These are phyloP conservation scores for Flaveria brownii DNA, from an alignment of 129 eudicot species.

Conservation along the genomic window DNA sequence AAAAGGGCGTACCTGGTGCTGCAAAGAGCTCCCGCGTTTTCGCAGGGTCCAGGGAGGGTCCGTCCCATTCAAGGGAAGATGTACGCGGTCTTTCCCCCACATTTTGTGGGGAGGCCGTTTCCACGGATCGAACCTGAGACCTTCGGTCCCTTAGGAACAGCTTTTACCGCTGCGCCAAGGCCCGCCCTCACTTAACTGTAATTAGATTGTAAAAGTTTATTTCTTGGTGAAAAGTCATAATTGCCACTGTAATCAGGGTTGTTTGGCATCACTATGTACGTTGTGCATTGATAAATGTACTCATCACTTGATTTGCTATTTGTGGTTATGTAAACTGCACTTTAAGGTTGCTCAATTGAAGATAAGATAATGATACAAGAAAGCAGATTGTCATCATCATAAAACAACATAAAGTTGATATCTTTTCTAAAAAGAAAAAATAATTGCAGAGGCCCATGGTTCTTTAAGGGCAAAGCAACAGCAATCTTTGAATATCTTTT, in stretches of 20 bases:
- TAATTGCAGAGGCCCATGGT: conserved; percentile 33
- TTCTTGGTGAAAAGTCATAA: conserved; percentile 31
- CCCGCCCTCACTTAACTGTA: conserved; percentile 33
- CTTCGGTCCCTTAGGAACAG: no score
- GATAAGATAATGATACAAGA: conserved; percentile 34
- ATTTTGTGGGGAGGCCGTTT: no score
- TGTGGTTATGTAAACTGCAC: conserved; percentile 21
- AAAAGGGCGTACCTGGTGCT: no score
- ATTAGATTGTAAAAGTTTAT: conserved; percentile 27
- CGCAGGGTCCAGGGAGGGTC: no score
- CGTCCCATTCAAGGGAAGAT: no score
- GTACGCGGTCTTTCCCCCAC: no score
- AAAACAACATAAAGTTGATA: conserved; percentile 22
- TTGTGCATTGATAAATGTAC: conserved; percentile 14
- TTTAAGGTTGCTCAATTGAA: conserved; percentile 10
- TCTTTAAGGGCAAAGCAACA: conserved; percentile 35
- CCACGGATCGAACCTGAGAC: no score
- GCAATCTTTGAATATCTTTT: conserved; percentile 8
- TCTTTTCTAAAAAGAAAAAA: conserved; percentile 35
- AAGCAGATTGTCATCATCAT: conserved; percentile 28
- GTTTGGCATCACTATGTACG: not conserved
- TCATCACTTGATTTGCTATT: not conserved
- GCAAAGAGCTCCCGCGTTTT: no score
- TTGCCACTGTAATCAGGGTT: conserved; percentile 13
- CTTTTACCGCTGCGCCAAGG: no score